Conservation (phyloP, 2,329 filamentous ascomycete genomes). For the Xylariomycetidae sp. region DNA sequence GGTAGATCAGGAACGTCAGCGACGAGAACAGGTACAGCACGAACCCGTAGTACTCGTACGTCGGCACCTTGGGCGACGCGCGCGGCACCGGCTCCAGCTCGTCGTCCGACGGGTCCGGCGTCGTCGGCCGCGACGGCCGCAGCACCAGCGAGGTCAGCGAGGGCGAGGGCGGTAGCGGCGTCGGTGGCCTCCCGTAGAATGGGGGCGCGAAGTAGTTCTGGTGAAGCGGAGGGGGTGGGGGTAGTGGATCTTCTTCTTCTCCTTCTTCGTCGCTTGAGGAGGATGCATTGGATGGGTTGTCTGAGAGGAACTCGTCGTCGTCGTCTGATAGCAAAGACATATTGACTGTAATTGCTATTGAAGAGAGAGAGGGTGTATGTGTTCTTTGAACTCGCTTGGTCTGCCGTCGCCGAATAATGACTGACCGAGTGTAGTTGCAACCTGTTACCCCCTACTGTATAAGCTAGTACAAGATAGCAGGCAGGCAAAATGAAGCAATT, state of each 20-base stretch:
- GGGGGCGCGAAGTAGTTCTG: conserved; percentile 66
- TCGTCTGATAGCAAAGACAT: conserved; percentile 23
- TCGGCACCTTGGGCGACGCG: conserved; percentile 89
- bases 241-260: too few species aligned
- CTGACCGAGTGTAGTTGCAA: too few species aligned
- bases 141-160: conserved; percentile 89
- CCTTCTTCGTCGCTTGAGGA: conserved; percentile 25
- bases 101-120: conserved; percentile 84
- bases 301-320: conserved; percentile 20
- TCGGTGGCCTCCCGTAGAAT: conserved; percentile 96
- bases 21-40: conserved; percentile 89
- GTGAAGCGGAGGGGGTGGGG: conserved; percentile 38
- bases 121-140: conserved; percentile 84
- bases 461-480: too few species aligned
- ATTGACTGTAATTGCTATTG: neutral
- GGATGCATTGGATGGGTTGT: conserved; percentile 22
- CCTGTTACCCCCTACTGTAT: too few species aligned
- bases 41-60: conserved; percentile 99
- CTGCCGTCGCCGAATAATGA: too few species aligned
- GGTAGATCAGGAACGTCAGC: conserved; percentile 67
- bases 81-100: conserved; percentile 73
- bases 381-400: too few species aligned
- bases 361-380: too few species aligned
- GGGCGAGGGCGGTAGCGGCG: conserved; percentile 85
- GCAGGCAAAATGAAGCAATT: too few species aligned